These are phyloP conservation scores for Rhodomyrtus psidioides DNA, from an alignment of 441 rosid genomes.

Conservation along the genomic window DNA sequence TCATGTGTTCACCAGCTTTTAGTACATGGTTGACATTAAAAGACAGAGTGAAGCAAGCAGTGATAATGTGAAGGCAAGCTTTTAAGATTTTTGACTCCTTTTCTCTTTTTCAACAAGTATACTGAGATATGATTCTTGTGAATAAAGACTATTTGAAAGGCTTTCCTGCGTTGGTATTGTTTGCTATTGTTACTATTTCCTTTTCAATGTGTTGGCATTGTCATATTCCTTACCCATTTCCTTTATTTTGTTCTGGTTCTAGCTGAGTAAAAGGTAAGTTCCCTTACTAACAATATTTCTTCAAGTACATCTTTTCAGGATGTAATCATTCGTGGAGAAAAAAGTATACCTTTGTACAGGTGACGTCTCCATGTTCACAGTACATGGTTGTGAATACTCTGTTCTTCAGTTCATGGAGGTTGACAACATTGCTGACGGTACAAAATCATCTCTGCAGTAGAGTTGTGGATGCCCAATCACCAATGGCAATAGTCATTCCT, in stretches of 20 bases:
- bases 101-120: background rate
- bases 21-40: background rate
- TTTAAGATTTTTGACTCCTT: background rate
- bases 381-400: background rate
- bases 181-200: background rate
- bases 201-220: background rate
- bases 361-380: constrained; percentile 24
- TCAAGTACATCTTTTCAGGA: constrained; percentile 37
- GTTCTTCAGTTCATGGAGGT: background rate
- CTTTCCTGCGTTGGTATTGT: background rate
- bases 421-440: constrained; percentile 16
- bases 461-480: constrained; percentile 81
- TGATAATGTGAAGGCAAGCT: background rate
- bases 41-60: background rate
- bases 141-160: background rate
- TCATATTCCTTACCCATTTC: background rate
- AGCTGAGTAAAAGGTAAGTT: background rate
- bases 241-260: background rate
- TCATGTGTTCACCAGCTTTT: background rate
- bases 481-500: constrained; percentile 69
- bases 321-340: constrained; percentile 75
- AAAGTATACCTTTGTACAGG: constrained; percentile 84
- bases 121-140: background rate
- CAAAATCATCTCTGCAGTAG: constrained; percentile 56
- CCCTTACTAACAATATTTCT: constrained; percentile 1